Percentiles rank a stretch among this genome's conserved stretches.
These are phyloP conservation scores for Chlorella sp. DNA, from an alignment of 139 green algal genomes.

Conservation along the genomic window DNA sequence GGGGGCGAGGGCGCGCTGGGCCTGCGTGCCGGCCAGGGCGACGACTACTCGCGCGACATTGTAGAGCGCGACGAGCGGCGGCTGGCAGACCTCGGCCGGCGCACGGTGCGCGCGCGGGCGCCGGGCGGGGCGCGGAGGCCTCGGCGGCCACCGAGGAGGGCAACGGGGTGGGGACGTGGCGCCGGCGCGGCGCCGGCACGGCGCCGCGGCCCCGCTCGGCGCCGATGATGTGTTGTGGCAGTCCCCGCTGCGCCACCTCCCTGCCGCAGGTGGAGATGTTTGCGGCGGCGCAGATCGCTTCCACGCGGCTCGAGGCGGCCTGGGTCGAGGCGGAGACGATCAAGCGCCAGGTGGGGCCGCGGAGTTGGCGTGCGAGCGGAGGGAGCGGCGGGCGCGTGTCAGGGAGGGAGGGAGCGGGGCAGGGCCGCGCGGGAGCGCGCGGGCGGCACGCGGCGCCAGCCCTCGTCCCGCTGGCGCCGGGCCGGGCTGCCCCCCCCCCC, in stretches of 20 bases:
- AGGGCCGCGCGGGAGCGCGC: no score
- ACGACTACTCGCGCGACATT: constrained; percentile 63
- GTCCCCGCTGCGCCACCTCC: no score
- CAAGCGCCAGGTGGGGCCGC: constrained; percentile 60
- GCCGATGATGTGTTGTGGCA: no score
- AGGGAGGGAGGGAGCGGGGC: neutral
- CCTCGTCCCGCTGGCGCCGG: neutral
- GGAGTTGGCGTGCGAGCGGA: neutral
- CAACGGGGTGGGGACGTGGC: no score
- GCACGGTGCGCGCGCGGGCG: no score
- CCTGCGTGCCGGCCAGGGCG: constrained; percentile 28
- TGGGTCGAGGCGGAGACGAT: constrained; percentile 86
- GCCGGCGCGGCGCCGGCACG: no score
- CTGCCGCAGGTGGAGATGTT: constrained; percentile 98
- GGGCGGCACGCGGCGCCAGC: neutral
- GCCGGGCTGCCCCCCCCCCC: no score
- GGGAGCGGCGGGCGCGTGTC: neutral
- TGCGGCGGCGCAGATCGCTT: constrained; percentile 81
- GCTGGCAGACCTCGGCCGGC: constrained; percentile 87
- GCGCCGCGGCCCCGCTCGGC: no score
- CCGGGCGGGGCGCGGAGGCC: no score
- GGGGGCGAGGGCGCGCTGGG: constrained; percentile 8
- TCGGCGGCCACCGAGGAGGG: no score
- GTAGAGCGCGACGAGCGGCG: constrained; percentile 91
- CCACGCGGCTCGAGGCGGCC: constrained; percentile 75